Percentiles rank a stretch among this genome's conserved stretches.
phyloP scores from a whole-genome alignment of 371 early-diverging fungal species.

The Mortierella polycephala region DNA sequence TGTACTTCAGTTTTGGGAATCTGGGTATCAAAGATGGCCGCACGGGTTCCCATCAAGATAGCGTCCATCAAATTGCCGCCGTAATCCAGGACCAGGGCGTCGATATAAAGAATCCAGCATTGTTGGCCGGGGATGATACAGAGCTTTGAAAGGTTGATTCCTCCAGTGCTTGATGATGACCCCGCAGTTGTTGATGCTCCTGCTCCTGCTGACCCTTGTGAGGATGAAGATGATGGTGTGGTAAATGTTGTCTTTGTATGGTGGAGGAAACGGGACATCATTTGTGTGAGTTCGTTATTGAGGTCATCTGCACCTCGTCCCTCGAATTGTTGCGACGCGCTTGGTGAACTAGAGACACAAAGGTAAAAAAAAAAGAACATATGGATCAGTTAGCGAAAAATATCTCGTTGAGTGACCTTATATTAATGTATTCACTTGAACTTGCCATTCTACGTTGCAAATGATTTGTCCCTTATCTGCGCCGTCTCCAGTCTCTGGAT shows the following conservation, averaged over 20 bases:
- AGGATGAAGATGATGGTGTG: slow-evolving; percentile 13
- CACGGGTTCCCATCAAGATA: slow-evolving; percentile 84
- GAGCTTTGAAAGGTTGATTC: slow-evolving; percentile 84
- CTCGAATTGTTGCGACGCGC: slow-evolving; percentile 84
- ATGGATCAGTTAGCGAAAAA: too few relatives aligned
- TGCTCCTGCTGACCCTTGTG: slow-evolving; percentile 9
- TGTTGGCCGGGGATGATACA: slow-evolving; percentile 90
- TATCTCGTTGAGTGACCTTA: too few relatives aligned
- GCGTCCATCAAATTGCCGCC: slow-evolving; percentile 91
- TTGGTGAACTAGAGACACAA: slow-evolving; percentile 69
- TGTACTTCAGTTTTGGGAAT: slow-evolving; percentile 85
- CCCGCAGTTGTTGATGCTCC: slow-evolving; percentile 3
- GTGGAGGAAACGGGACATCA: slow-evolving; percentile 82
- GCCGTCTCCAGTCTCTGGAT: slow-evolving; percentile 59
- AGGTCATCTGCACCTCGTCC: slow-evolving; percentile 86
- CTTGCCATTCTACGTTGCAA: slow-evolving; percentile 89
- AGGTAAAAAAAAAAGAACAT: neutral
- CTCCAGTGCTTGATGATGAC: slow-evolving; percentile 64
- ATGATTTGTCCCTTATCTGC: slow-evolving; percentile 73
- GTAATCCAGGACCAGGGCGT: slow-evolving; percentile 91
- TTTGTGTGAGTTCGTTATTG: slow-evolving; percentile 83
- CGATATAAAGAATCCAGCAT: slow-evolving; percentile 93
- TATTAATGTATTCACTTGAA: neutral
- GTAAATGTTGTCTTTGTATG: slow-evolving; percentile 54
- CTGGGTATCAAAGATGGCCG: slow-evolving; percentile 85